phyloP scores from a whole-genome alignment of 2,329 filamentous ascomycete genomes.

The Exophiala sideris region DNA sequence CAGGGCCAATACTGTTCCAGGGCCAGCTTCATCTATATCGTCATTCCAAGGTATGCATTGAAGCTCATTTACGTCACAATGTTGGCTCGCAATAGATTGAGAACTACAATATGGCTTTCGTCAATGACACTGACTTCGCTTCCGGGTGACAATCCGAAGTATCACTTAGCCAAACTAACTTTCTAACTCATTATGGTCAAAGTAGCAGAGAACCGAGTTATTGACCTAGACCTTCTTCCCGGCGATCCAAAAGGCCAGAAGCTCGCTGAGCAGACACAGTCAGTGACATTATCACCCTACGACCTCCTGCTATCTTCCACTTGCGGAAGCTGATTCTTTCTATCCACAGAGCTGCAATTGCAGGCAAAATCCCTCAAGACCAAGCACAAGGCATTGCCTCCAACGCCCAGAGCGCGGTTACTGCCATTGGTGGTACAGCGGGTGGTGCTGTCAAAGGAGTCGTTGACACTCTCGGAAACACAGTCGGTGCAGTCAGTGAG shows the following conservation, averaged over 20 bases:
- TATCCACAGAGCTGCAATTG: slow-evolving; percentile 13
- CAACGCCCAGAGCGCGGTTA: slow-evolving; percentile 21
- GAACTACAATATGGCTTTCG: not conserved
- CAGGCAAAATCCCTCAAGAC: slow-evolving; percentile 18
- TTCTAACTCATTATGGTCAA: slow-evolving; percentile 32
- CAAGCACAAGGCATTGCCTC: slow-evolving; percentile 19
- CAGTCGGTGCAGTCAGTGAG: slow-evolving; percentile 22
- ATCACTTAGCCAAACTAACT: not conserved
- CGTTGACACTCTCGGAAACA: slow-evolving; percentile 24
- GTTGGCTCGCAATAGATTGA: not conserved
- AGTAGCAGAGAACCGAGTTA: slow-evolving; percentile 25
- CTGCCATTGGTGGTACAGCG: slow-evolving; percentile 22
- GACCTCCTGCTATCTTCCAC: not conserved
- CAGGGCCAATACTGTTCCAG: not conserved
- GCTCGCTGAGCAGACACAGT: slow-evolving; percentile 21
- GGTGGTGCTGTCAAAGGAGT: slow-evolving; percentile 26
- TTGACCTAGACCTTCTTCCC: slow-evolving; percentile 25
- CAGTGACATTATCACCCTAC: not conserved
- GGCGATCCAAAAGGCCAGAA: slow-evolving; percentile 19
- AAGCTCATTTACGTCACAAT: slow-evolving; percentile 13
- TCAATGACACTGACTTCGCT: not conserved
- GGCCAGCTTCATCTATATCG: not conserved
- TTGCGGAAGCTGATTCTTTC: not conserved
- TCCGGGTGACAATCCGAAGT: not conserved
- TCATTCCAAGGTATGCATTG: not conserved